Percentiles rank a stretch among this genome's conserved stretches.
Evolutionary conservation across 1,284 basidiomycete species (phyloP).

Genomic region (Cutaneotrichosporon dermatis): DNA sequence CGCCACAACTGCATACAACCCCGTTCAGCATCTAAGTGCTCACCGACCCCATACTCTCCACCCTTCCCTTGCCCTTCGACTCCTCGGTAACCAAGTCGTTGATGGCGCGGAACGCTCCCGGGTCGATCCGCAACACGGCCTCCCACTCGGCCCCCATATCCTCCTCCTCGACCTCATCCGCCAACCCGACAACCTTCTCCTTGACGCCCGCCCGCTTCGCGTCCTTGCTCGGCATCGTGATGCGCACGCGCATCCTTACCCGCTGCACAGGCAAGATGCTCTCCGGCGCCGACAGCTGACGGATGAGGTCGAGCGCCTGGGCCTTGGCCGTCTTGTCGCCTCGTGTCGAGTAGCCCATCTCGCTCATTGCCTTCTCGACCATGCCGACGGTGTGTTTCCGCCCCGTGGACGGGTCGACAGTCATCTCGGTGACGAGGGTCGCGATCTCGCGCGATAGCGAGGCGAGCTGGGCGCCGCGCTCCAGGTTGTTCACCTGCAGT

Average conservation of each 20-base stretch:
- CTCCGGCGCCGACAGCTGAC: conserved; percentile 61
- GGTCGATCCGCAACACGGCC: conserved; percentile 82
- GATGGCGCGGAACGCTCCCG: conserved; percentile 80
- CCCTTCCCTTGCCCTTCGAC: conserved; percentile 72
- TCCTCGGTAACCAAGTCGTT: conserved; percentile 84
- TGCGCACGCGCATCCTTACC: conserved; percentile 83
- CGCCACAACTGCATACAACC: too few relatives aligned
- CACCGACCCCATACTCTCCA: conserved; percentile 61
- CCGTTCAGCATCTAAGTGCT: too few relatives aligned
- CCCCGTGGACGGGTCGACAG: conserved; percentile 85
- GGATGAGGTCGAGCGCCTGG: conserved; percentile 90
- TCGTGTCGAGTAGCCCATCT: conserved; percentile 87
- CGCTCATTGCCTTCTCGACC: conserved; percentile 96
- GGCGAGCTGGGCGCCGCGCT: conserved; percentile 81
- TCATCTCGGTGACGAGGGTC: conserved; percentile 89
- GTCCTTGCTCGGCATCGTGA: conserved; percentile 72
- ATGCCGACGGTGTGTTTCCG: conserved; percentile 89
- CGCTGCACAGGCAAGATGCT: conserved; percentile 80
- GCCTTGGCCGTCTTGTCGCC: conserved; percentile 86
- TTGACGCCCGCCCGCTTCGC: conserved; percentile 60
- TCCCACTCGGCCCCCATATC: conserved; percentile 79
- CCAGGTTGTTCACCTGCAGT: conserved; percentile 94
- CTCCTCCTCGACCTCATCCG: conserved; percentile 80
- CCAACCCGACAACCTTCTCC: conserved; percentile 65
- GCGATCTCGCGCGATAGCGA: conserved; percentile 87